Conservation (phyloP, 306 rosid species). For the Rosa lucieae region DNA sequence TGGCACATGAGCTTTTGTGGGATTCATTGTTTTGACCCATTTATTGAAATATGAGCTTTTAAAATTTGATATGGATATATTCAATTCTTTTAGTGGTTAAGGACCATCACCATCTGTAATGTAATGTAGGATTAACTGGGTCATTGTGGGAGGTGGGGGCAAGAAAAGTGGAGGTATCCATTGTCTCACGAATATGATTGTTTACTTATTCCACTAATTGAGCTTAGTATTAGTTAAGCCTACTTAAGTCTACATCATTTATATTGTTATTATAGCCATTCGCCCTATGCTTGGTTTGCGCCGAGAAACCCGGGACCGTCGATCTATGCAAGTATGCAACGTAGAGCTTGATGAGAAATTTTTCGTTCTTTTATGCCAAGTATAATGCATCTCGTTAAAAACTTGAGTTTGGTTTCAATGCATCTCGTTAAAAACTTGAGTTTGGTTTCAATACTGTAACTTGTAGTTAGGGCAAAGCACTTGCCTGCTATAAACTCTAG, state of each 20-base stretch:
- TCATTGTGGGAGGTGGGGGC: not conserved
- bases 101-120: not conserved
- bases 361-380: not conserved
- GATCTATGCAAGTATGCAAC: not conserved
- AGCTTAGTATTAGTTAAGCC: not conserved
- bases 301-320: slow-evolving; percentile 18
- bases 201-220: slow-evolving; percentile 15
- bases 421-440: not conserved
- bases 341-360: not conserved
- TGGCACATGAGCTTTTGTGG: slow-evolving; percentile 2
- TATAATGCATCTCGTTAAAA: not conserved
- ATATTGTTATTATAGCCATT: not conserved
- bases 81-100: not conserved
- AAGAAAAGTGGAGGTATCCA: not conserved
- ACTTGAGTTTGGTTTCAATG: not conserved
- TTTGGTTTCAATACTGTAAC: not conserved
- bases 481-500: not conserved
- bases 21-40: not conserved
- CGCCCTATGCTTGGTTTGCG: slow-evolving; percentile 4
- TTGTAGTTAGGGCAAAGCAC: not conserved
- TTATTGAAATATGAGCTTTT: not conserved
- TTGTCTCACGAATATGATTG: slow-evolving; percentile 15
- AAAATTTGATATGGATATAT: not conserved
- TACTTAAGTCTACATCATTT: not conserved
- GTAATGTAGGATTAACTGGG: not conserved